A percentile compares a stretch with the other conserved stretches of the same genome.
Evolutionary conservation across 2,329 filamentous ascomycete genomes (phyloP).

Genomic region (Xylariaceae sp.): DNA sequence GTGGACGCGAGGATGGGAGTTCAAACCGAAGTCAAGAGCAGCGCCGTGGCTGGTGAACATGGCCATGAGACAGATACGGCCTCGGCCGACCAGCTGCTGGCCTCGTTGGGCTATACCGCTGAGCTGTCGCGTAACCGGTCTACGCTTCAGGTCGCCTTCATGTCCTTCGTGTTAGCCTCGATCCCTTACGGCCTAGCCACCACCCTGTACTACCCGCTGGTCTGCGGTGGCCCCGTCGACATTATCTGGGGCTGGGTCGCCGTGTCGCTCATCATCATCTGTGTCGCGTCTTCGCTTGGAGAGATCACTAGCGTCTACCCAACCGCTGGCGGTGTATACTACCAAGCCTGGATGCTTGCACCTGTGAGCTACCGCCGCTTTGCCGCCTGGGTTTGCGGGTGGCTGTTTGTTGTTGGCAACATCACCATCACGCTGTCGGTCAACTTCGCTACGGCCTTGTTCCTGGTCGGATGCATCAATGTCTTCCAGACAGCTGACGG

Average conservation of each 20-base stretch:
- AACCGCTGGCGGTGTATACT: constrained; percentile 80
- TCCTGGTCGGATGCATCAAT: constrained; percentile 61
- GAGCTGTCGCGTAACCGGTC: constrained; percentile 69
- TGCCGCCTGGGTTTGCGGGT: constrained; percentile 74
- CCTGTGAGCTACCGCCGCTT: constrained; percentile 64
- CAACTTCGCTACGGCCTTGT: constrained; percentile 78
- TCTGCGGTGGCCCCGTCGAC: constrained; percentile 69
- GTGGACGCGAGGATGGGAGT: constrained; percentile 30
- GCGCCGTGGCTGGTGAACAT: constrained; percentile 21
- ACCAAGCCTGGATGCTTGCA: constrained; percentile 78
- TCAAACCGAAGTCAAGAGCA: constrained; percentile 25
- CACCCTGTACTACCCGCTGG: constrained; percentile 70
- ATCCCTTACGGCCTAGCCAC: constrained; percentile 77
- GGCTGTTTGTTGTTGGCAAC: constrained; percentile 79
- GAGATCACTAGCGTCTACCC: constrained; percentile 80
- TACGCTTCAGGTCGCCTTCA: constrained; percentile 73
- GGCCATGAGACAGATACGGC: constrained; percentile 43
- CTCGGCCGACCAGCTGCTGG: constrained; percentile 67
- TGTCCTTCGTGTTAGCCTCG: constrained; percentile 77
- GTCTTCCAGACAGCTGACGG: constrained; percentile 57
- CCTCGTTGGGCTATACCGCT: constrained; percentile 69
- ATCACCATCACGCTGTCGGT: constrained; percentile 84
- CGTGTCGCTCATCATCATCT: constrained; percentile 73
- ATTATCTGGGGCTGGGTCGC: constrained; percentile 76
- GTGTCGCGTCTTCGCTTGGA: constrained; percentile 72